Conservation (phyloP, 2,329 filamentous ascomycete genomes). For the Colletotrichum neosansevieriae region DNA sequence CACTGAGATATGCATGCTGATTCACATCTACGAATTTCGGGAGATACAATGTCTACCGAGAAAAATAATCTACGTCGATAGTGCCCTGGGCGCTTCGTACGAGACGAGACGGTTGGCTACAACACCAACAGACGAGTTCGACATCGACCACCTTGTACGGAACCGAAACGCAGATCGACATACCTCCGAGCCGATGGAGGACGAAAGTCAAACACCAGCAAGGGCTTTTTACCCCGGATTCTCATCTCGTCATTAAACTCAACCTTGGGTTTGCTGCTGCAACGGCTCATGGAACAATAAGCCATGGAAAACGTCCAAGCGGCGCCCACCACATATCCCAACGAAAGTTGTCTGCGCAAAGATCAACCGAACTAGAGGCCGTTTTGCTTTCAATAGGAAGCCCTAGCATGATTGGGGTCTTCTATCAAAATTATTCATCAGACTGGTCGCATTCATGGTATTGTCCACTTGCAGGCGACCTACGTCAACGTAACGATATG, state of each 20-base stretch:
- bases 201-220: slow-evolving; percentile 34
- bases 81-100: too few species aligned
- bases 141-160: slow-evolving; percentile 4
- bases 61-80: too few species aligned
- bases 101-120: too few species aligned
- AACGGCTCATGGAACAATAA: slow-evolving; percentile 17
- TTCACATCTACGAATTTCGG: too few species aligned
- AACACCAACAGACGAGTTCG: too few species aligned
- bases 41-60: too few species aligned
- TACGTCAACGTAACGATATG: too few species aligned
- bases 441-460: too few species aligned
- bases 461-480: too few species aligned
- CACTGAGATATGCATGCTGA: slow-evolving; percentile 16
- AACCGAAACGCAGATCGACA: slow-evolving; percentile 35
- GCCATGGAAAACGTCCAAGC: slow-evolving; percentile 12
- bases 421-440: too few species aligned
- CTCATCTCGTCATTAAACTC: slow-evolving; percentile 39
- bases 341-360: neutral
- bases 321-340: slow-evolving; percentile 8
- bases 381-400: too few species aligned
- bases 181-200: slow-evolving; percentile 26
- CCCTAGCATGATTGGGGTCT: too few species aligned
- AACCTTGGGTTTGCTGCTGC: slow-evolving; percentile 22
- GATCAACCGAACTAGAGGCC: neutral
- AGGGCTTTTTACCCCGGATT: slow-evolving; percentile 41